Evolutionary conservation across 331 rosid species (phyloP), one percentile per base, ranked within the genome.

Genomic region (Pyracantha coccinea): DNA sequence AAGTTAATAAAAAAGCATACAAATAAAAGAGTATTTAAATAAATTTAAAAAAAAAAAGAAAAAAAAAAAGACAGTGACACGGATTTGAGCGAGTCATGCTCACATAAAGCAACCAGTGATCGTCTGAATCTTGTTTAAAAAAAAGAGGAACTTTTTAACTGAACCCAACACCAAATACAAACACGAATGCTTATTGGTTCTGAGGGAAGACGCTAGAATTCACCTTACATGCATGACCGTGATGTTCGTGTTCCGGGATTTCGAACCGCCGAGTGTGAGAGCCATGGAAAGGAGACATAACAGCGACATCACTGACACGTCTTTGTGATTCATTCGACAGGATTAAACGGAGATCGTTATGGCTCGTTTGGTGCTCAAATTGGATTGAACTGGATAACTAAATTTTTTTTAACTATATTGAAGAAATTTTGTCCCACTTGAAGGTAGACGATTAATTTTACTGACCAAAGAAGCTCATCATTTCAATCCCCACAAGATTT

Each of bases 101-200:
- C 85, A 72, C 72, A 60, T 59, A 77, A 72, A 68, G 75, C 23
- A 61, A 21, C 31, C 50, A 27, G 72, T 61, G 25, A 21, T 33
- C 21, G 17, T 58, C 45, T 25, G 28, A 10, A 24, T 6, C 69
- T 73, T 38, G 45, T 41, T 2, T 12, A 50, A 64, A 8, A 47
- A 67, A 59, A 27, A 23, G 15, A 10, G 20, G 15, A 14, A 2
- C 4, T 50, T 8, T 8, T 15, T 7, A 28, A 28, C 72, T 28
- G 27, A 59, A 81, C 24, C 19, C 53, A n/a, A 65, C 65, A 80
- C 66, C 69, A 65, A 28, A 71, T 31, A 77, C 79, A 50, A 60
- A 10, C 75, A 31, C 38, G 62, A 33, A 20, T 8, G 35, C 72
- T 44, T 2, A 72, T 66, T 78, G 78, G 80, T 52, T 69, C 3